Conservation (phyloP, 2,329 filamentous ascomycete species). For the Pestalotiopsis sp. region DNA sequence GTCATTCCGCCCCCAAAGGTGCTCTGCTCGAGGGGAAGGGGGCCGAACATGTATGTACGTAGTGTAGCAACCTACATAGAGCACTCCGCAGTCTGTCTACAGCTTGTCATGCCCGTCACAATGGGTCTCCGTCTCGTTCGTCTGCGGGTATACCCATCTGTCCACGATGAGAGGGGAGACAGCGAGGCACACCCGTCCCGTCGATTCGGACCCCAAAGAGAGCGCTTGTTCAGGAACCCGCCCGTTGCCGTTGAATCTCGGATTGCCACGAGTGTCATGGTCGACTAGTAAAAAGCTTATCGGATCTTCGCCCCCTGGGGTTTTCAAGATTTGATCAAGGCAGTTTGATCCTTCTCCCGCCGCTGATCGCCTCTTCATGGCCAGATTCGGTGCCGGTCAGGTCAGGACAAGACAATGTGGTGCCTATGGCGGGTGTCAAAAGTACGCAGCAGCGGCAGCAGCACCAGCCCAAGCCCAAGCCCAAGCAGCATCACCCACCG, state of each 20-base stretch:
- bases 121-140: background rate
- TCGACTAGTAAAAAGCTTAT: background rate
- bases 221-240: background rate
- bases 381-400: background rate
- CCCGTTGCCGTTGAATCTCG: slow-evolving; percentile 1
- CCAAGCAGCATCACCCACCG: background rate
- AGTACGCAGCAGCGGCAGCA: background rate
- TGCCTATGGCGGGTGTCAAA: background rate
- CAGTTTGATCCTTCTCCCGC: background rate
- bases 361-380: background rate
- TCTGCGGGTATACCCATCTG: background rate
- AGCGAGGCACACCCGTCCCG: slow-evolving; percentile 4
- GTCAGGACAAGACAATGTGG: background rate
- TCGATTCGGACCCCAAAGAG: slow-evolving; percentile 13
- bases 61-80: background rate
- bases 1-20: background rate
- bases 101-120: background rate
- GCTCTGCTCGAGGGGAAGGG: background rate
- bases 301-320: background rate
- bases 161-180: background rate
- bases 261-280: background rate
- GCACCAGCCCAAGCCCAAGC: background rate
- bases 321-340: background rate
- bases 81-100: background rate
- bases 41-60: background rate